A percentile compares a stretch with the other conserved stretches of the same genome.
Conservation (phyloP, 345 rosid genomes). For the Bretschneidera sinensis region DNA sequence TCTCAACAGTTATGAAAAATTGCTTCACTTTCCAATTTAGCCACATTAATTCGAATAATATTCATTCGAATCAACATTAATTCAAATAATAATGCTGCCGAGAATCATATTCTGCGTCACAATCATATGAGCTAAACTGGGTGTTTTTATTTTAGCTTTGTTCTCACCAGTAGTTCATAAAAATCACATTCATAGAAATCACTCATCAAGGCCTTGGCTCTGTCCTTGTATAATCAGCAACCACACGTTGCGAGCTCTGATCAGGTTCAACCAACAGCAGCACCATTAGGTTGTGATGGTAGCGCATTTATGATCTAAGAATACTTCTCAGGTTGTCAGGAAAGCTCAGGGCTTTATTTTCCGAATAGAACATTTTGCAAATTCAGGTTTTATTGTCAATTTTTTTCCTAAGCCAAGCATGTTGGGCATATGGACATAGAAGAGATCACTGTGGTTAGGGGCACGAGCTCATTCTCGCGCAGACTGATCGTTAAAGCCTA, state of each 20-base stretch:
- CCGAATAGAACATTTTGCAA: slow-evolving; percentile 52
- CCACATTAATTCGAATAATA: too few species aligned
- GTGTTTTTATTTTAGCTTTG: slow-evolving; percentile 56
- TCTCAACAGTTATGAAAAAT: too few species aligned
- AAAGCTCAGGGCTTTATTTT: slow-evolving; percentile 79
- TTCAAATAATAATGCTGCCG: slow-evolving; percentile 50
- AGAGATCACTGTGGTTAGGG: slow-evolving; percentile 63
- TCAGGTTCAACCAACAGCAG: slow-evolving; percentile 4
- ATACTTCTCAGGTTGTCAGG: slow-evolving; percentile 62
- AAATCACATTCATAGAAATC: too few species aligned
- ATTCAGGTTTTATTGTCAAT: slow-evolving; percentile 58
- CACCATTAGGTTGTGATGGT: slow-evolving; percentile 8
- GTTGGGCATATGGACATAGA: slow-evolving; percentile 33
- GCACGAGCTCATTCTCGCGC: slow-evolving; percentile 73
- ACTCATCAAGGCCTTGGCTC: slow-evolving; percentile 36
- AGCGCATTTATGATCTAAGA: slow-evolving; percentile 65
- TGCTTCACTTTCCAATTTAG: too few species aligned
- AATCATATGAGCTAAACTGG: slow-evolving; percentile 38
- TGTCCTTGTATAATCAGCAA: slow-evolving; percentile 71
- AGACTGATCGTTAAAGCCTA: slow-evolving; percentile 12
- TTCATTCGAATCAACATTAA: too few species aligned
- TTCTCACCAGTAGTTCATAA: slow-evolving; percentile 52
- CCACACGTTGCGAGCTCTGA: slow-evolving; percentile 27
- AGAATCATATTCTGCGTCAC: slow-evolving; percentile 55
- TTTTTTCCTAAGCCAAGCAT: slow-evolving; percentile 61